These are phyloP conservation scores for Psilocybe subaeruginosa DNA, from an alignment of 768 basidiomycete species.

Conservation along the genomic window DNA sequence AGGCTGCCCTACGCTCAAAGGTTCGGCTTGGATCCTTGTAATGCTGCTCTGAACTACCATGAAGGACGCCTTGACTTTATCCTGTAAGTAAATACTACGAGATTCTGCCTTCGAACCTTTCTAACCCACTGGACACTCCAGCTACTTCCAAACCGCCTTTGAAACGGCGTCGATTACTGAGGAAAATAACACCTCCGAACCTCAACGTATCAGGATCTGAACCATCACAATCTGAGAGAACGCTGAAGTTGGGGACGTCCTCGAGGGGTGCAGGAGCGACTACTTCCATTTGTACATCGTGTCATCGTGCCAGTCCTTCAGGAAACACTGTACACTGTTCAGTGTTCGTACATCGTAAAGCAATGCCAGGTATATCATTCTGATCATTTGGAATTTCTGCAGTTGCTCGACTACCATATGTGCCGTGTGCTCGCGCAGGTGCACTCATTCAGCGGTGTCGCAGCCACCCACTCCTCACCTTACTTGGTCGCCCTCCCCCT, in stretches of 20 bases:
- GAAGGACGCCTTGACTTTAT: background rate
- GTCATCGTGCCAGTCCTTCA: conserved; percentile 29
- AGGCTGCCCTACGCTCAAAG: background rate
- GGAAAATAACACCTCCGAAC: conserved; percentile 7
- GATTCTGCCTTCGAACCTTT: background rate
- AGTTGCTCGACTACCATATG: conserved; percentile 46
- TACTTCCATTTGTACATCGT: conserved; percentile 27
- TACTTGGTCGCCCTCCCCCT: conserved; percentile 39
- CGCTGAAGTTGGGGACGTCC: background rate
- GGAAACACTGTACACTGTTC: conserved; percentile 28
- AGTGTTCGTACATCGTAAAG: conserved; percentile 21
- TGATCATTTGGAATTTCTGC: background rate
- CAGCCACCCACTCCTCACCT: conserved; percentile 41
- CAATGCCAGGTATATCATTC: background rate
- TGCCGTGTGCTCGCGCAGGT: conserved; percentile 48
- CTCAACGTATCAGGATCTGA: background rate
- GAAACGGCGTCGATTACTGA: conserved; percentile 31
- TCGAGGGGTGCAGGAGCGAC: background rate
- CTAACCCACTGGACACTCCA: background rate
- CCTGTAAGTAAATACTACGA: background rate
- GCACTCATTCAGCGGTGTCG: conserved; percentile 36
- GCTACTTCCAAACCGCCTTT: conserved; percentile 22
- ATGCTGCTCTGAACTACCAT: conserved; percentile 9
- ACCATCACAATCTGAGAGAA: background rate
- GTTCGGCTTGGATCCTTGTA: background rate